Evolutionary conservation across 1,284 basidiomycete genomes (phyloP), one percentile per base, ranked within the genome.

Genomic region (Trichosporon sp.): DNA sequence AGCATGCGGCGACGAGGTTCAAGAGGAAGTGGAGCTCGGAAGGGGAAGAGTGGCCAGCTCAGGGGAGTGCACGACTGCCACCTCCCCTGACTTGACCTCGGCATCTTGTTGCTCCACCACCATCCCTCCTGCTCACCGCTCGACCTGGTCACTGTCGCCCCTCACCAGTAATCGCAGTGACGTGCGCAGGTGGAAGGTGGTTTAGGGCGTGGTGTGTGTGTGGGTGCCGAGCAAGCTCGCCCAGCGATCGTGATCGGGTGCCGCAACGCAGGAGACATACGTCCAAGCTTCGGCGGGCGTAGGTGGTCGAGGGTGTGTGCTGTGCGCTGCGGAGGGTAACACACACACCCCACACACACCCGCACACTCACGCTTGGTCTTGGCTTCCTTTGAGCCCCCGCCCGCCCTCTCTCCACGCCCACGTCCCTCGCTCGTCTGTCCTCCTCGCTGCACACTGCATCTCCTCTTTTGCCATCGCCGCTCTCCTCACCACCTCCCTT

Each of bases 311-410:
- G 26, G 26, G 26, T 43, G 40, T 14, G 40, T 14, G n/a, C 21
- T 31, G 54, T 56, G 54, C 54, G 26, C 21, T 26, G 54, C 54
- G 54, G 54, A 26, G 54, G 16, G 54, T 56, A 21, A 56, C 54
- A 56, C 54, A 38, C 26, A 26, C 26, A 26, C 26, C 26, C 26
- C 26, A 37, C 35, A 1, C 35, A 37, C 35, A 10, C 35, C 35
- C 5, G 35, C 35, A 37, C 35, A 10, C 26, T 26, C 37, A 59
- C 54, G 54, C 54, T 59, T 31, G 32, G 54, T 59, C 54, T 26
- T 8, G 7, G 26, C 54, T 59, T 59, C 54, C 54, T 59, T 59
- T 59, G 26, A 11, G 19, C 59, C 16, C 21, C 14, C 59, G 32
- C 59, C 7, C 19, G 31, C 21, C 40, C n/a, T 43, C 63, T 26